Evolutionary conservation across 2,329 filamentous ascomycete genomes (phyloP), one percentile per base, ranked within the genome.

Genomic region (Beauveria pseudobassiana): DNA sequence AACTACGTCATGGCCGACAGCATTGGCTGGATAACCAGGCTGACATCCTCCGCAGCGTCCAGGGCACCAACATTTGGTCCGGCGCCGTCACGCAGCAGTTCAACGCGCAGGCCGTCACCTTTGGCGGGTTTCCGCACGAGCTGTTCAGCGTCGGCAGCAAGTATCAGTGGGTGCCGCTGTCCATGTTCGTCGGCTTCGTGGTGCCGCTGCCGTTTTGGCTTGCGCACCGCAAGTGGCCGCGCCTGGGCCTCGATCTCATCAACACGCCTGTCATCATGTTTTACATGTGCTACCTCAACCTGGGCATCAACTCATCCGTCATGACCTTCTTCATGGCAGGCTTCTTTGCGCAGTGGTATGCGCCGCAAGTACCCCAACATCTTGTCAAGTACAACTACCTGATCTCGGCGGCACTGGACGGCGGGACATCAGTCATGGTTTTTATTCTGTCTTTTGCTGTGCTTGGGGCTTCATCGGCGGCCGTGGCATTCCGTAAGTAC

Each of bases 1-100:
- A 79, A 80, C 65, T 81, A 76, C 61, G 69, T 76, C 26, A 76
- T 80, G 69, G 78, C 78, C 74, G 72, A 71, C 62, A 74, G 70
- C 30, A 80, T 82, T n/a, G n/a, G n/a, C n/a, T 80, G 1, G 67
- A 70, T 5, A 75, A 76, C 61, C 77, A 80, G 62, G 67, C 71
- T 3, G 69, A 74, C 1, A 74, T 79, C 42, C 69, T 81, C 1
- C 64, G 71, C 7, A 70, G 71, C 22, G 70, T 76, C 22, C 68
- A 78, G 59, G 78, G 66, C 42, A 73, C 72, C 61, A 77, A 75
- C 64, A 75, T 78, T 56, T 81, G 79, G 79, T 77, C 74, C 12
- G 66, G 66, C n/a, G 74, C 78, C 14, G 74, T 76, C 45, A 71
- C 80, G 2, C 79, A 82, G 65, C 70, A 72, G 3, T 77, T 74